These are phyloP conservation scores for Hygrocybe coccinea DNA, from an alignment of 768 basidiomycete species.

Conservation along the genomic window DNA sequence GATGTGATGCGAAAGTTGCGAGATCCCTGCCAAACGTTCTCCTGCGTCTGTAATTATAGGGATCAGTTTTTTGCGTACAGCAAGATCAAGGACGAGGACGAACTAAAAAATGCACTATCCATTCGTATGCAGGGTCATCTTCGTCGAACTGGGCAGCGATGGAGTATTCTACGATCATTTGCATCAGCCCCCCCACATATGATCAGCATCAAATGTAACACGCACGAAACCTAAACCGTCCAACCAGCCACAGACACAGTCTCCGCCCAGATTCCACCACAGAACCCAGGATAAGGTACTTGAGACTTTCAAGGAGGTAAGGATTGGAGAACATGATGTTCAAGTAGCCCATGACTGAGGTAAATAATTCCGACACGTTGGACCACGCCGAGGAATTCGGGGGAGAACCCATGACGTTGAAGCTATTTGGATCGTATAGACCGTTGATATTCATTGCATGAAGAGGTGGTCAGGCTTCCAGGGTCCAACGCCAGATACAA, in stretches of 20 bases:
- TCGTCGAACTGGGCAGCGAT: constrained; percentile 44
- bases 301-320: constrained; percentile 4
- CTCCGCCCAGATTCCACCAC: constrained; percentile 11
- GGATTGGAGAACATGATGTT: not conserved
- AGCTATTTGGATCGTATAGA: too few species aligned
- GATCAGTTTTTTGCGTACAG: not conserved
- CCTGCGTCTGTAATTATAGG: constrained; percentile 32
- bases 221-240: constrained; percentile 38
- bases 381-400: not conserved
- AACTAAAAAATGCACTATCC: constrained; percentile 44
- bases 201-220: constrained; percentile 9
- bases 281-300: constrained; percentile 7
- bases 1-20: constrained; percentile 41
- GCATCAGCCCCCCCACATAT: not conserved
- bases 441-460: too few species aligned
- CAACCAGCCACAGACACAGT: constrained; percentile 24
- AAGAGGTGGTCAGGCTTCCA: too few species aligned
- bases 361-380: not conserved
- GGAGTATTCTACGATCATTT: constrained; percentile 33
- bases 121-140: constrained; percentile 47
- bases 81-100: constrained; percentile 11
- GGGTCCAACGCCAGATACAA: too few species aligned
- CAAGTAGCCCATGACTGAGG: not conserved
- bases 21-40: constrained; percentile 40
- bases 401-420: too few species aligned